Evolutionary conservation across 495 filamentous ascomycete genomes (phyloP).

Genomic region (Tuber microsphaerosporum): DNA sequence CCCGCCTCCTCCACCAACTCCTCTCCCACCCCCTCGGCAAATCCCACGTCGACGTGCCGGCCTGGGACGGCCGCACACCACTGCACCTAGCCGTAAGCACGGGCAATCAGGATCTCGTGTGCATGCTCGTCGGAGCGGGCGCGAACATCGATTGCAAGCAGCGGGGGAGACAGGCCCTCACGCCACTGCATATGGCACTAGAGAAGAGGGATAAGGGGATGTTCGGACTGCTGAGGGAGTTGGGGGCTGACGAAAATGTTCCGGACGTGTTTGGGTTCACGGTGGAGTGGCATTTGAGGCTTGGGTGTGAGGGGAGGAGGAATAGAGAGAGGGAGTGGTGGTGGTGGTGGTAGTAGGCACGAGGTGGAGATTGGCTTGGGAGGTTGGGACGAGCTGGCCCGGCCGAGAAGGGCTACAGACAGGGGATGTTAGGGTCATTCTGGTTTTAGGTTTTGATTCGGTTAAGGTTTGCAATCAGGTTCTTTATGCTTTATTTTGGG

Average conservation of each 20-base stretch:
- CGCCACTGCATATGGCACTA: conserved; percentile 42
- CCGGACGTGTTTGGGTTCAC: conserved; percentile 6
- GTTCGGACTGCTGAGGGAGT: conserved; percentile 33
- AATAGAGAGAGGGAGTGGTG: neutral
- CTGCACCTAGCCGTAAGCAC: conserved; percentile 28
- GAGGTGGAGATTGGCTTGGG: neutral
- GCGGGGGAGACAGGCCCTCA: conserved; percentile 37
- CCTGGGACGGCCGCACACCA: conserved; percentile 8
- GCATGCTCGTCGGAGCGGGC: conserved; percentile 17
- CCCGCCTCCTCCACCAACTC: conserved; percentile 3
- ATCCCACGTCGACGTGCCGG: neutral
- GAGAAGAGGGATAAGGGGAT: conserved; percentile 29
- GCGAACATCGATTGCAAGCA: conserved; percentile 39
- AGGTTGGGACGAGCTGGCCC: neutral
- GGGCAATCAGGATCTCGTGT: conserved; percentile 14
- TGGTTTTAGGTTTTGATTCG: neutral
- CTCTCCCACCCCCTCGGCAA: neutral
- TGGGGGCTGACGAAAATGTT: conserved; percentile 17
- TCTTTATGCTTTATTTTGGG: neutral
- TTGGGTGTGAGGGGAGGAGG: conserved; percentile 2
- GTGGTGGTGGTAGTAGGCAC: neutral
- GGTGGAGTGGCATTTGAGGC: conserved; percentile 1
- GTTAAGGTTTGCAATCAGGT: neutral
- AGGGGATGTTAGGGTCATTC: neutral
- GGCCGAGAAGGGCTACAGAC: neutral